A percentile compares a stretch with the other conserved stretches of the same genome.
These are phyloP conservation scores for Arbutus unedo DNA, from an alignment of 148 eudicot species.

Conservation along the genomic window DNA sequence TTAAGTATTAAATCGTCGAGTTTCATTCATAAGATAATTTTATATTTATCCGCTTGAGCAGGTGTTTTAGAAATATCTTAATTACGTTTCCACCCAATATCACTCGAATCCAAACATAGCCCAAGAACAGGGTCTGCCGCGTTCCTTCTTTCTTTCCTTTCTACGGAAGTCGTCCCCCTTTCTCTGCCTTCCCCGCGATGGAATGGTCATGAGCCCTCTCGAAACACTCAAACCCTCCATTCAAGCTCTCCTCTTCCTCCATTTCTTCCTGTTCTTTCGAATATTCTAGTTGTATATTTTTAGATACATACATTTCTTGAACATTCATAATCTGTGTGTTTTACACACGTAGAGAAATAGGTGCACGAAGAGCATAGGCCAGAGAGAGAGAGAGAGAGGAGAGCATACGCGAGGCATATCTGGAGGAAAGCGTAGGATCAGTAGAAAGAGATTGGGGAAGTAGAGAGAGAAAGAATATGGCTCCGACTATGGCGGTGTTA, in stretches of 20 bases:
- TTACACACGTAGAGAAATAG: no score
- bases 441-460: background rate
- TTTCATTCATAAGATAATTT: no score
- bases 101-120: background rate
- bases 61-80: no score
- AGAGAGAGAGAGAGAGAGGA: no score
- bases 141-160: background rate
- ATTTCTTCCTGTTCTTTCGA: no score
- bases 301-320: no score
- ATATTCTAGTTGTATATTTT: background rate
- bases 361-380: no score
- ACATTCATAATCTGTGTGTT: no score
- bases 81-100: no score
- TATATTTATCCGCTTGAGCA: no score
- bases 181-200: background rate
- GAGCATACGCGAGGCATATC: no score
- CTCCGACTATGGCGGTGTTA: conserved; percentile 25
- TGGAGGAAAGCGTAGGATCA: background rate
- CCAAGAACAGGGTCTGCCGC: background rate
- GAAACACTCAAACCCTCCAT: background rate
- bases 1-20: no score
- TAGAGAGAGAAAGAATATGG: conserved; percentile 34
- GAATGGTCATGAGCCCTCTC: background rate
- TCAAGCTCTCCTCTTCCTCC: background rate
- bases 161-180: background rate